Evolutionary conservation across 2,329 filamentous ascomycete genomes (phyloP).

Genomic region (Fusarium cicatricum): DNA sequence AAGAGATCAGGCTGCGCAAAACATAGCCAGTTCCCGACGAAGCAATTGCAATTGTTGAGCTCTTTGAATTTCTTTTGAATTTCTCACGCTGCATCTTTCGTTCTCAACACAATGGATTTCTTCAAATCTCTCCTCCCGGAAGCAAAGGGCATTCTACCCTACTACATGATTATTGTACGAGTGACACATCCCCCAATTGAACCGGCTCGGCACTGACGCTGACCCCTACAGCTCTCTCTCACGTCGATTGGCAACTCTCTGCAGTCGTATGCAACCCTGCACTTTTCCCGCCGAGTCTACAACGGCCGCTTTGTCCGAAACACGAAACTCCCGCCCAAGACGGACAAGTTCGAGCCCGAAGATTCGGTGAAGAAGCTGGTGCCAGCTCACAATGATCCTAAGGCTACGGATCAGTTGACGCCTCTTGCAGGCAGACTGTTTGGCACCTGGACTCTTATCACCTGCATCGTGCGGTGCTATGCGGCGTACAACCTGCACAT

Average conservation of each 20-base stretch:
- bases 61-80: neutral
- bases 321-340: slow-evolving; percentile 52
- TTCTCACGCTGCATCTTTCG: neutral
- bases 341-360: slow-evolving; percentile 57
- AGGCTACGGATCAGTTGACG: slow-evolving; percentile 69
- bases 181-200: neutral
- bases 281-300: slow-evolving; percentile 90
- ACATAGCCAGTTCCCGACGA: neutral
- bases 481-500: slow-evolving; percentile 83
- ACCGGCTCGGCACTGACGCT: slow-evolving; percentile 13
- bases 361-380: slow-evolving; percentile 63
- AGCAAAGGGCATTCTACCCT: slow-evolving; percentile 63
- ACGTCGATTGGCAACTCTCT: slow-evolving; percentile 85
- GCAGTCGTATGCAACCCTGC: slow-evolving; percentile 81
- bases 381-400: slow-evolving; percentile 54
- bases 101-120: slow-evolving; percentile 51
- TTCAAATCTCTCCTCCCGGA: slow-evolving; percentile 56
- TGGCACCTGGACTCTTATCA: slow-evolving; percentile 87
- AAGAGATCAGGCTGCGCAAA: neutral
- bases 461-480: slow-evolving; percentile 79
- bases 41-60: slow-evolving; percentile 19
- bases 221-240: slow-evolving; percentile 72
- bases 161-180: slow-evolving; percentile 66
- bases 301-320: slow-evolving; percentile 68
- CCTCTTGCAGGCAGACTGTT: slow-evolving; percentile 82